Conservation (phyloP, 2,329 filamentous ascomycete species). For the Sclerotinia glacialis region DNA sequence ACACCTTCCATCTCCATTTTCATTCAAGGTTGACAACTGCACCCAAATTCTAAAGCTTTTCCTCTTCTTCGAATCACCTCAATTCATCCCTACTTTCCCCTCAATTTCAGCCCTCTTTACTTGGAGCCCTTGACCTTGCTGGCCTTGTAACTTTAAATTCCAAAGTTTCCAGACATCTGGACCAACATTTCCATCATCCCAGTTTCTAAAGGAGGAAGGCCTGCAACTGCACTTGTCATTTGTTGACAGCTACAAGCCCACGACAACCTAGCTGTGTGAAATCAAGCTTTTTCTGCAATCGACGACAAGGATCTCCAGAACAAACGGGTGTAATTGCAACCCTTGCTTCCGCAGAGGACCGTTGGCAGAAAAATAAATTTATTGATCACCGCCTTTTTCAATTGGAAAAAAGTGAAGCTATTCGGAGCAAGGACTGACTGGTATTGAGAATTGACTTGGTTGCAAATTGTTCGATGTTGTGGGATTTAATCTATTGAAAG, state of each 20-base stretch:
- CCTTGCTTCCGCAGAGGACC: slow-evolving; percentile 16
- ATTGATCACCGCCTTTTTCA: not conserved
- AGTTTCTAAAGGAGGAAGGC: not conserved
- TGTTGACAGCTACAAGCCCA: slow-evolving; percentile 19
- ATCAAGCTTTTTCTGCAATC: slow-evolving; percentile 22
- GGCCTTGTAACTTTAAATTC: slow-evolving; percentile 7
- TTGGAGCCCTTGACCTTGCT: slow-evolving; percentile 17
- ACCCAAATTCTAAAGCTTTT: not conserved
- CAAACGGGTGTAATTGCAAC: slow-evolving; percentile 17
- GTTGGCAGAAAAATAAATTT: not conserved
- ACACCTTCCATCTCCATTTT: not conserved
- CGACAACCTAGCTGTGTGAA: slow-evolving; percentile 9
- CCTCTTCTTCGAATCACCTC: too few species aligned
- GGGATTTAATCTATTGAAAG: not conserved
- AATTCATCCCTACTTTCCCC: slow-evolving; percentile 3
- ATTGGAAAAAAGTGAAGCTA: slow-evolving; percentile 3
- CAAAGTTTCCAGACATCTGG: slow-evolving; percentile 1
- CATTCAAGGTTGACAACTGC: slow-evolving; percentile 5
- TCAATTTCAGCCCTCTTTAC: not conserved
- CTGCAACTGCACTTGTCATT: slow-evolving; percentile 13
- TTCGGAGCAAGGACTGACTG: not conserved
- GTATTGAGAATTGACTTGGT: not conserved
- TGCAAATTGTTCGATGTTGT: not conserved
- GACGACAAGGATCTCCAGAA: slow-evolving; percentile 14
- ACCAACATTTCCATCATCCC: slow-evolving; percentile 15